These are phyloP conservation scores for Fusarium haematococcum DNA, from an alignment of 2,329 filamentous ascomycete genomes.

Conservation along the genomic window DNA sequence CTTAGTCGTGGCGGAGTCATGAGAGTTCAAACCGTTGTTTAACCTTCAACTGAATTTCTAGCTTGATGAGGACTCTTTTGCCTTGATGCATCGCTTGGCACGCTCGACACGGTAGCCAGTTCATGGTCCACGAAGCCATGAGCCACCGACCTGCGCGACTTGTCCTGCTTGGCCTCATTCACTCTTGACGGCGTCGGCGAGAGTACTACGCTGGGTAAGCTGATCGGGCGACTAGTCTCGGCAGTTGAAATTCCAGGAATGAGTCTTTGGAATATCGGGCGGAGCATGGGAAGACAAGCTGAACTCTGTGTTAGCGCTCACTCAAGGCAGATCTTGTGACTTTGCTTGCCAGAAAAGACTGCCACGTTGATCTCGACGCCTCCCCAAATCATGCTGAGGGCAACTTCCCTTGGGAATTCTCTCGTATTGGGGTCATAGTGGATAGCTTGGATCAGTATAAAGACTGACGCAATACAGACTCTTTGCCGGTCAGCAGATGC, in stretches of 20 bases:
- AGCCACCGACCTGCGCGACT: background rate
- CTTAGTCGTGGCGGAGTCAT: background rate
- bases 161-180: background rate
- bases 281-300: background rate
- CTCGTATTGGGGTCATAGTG: conserved; percentile 23
- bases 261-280: background rate
- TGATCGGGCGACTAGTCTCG: background rate
- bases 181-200: background rate
- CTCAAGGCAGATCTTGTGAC: too few species aligned
- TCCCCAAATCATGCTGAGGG: conserved; percentile 41
- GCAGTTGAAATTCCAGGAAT: background rate
- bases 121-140: background rate
- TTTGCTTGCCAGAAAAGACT: conserved; percentile 36
- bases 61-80: background rate
- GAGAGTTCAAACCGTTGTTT: background rate
- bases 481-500: conserved; percentile 16
- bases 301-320: background rate
- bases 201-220: background rate
- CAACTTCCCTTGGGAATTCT: conserved; percentile 39
- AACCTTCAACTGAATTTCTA: background rate
- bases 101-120: background rate
- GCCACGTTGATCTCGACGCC: conserved; percentile 44
- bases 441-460: conserved; percentile 35
- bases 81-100: background rate
- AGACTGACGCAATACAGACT: conserved; percentile 42